Conservation (phyloP, 257 asterid genomes). For the Schizonepeta tenuifolia region DNA sequence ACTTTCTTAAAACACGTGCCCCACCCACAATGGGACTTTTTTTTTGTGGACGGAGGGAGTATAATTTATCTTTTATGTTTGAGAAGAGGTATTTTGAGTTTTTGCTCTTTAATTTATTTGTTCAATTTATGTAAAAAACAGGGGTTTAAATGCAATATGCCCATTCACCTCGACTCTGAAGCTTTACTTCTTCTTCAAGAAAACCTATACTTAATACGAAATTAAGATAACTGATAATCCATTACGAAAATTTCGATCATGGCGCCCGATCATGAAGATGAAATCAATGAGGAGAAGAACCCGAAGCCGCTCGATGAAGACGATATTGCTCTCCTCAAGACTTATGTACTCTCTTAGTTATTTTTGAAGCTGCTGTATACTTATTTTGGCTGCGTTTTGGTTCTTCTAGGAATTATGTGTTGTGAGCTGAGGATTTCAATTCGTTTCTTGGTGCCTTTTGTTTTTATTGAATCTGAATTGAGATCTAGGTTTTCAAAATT, state of each 20-base stretch:
- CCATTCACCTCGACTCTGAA: not conserved
- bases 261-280: constrained; percentile 69
- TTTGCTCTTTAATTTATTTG: no score
- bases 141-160: no score
- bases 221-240: not conserved
- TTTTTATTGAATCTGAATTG: constrained; percentile 3
- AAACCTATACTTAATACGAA: constrained; percentile 10
- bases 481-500: constrained; percentile 33
- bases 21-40: no score
- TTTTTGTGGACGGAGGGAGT: no score
- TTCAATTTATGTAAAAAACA: no score
- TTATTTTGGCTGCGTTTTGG: not conserved
- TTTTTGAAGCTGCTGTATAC: not conserved
- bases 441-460: not conserved
- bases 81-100: no score
- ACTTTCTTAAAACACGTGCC: no score
- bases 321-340: constrained; percentile 87
- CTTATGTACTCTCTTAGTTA: constrained; percentile 48
- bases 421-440: not conserved
- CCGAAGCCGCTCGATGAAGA: constrained; percentile 88
- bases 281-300: constrained; percentile 88
- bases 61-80: no score
- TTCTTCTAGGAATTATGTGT: not conserved
- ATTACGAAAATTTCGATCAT: constrained; percentile 20
- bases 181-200: constrained; percentile 24